phyloP scores from a whole-genome alignment of 1,284 basidiomycete genomes.

The Chalciporus sp. region DNA sequence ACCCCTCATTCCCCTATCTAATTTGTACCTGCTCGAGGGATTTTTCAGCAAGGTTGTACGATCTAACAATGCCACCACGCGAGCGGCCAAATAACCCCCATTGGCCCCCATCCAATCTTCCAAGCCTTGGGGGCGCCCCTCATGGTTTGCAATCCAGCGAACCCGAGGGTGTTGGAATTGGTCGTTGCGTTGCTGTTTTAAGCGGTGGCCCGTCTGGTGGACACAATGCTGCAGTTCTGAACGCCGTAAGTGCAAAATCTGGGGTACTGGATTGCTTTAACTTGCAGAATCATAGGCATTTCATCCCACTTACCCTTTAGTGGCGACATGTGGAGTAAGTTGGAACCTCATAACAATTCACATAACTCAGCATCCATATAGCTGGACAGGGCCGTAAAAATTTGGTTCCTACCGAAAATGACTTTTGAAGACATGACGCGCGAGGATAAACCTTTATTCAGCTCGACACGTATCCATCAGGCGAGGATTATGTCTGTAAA shows the following conservation, averaged over 20 bases:
- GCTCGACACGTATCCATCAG: constrained; percentile 62
- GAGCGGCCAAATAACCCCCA: constrained; percentile 49
- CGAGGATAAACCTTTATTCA: constrained; percentile 76
- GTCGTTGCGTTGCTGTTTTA: constrained; percentile 64
- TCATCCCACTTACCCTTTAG: constrained; percentile 58
- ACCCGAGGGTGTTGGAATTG: constrained; percentile 58
- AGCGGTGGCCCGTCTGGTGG: constrained; percentile 72
- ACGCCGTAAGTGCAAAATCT: constrained; percentile 50
- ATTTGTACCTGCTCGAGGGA: constrained; percentile 72
- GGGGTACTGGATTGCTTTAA: not conserved
- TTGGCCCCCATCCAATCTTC: constrained; percentile 54
- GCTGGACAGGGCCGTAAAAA: constrained; percentile 73
- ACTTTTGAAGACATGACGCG: constrained; percentile 44
- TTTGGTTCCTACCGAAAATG: constrained; percentile 56
- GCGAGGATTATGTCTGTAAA: constrained; percentile 63
- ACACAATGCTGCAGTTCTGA: constrained; percentile 65
- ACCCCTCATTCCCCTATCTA: constrained; percentile 56
- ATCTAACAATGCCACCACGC: constrained; percentile 46
- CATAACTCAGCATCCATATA: constrained; percentile 30
- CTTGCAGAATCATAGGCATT: constrained; percentile 52
- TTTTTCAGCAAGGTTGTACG: constrained; percentile 64
- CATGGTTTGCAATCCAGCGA: constrained; percentile 65
- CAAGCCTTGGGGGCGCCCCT: constrained; percentile 65
- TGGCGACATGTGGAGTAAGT: constrained; percentile 75
- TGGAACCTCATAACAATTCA: constrained; percentile 1